These are phyloP conservation scores for Madurella fahalii DNA, from an alignment of 2,329 filamentous ascomycete genomes.

Conservation along the genomic window DNA sequence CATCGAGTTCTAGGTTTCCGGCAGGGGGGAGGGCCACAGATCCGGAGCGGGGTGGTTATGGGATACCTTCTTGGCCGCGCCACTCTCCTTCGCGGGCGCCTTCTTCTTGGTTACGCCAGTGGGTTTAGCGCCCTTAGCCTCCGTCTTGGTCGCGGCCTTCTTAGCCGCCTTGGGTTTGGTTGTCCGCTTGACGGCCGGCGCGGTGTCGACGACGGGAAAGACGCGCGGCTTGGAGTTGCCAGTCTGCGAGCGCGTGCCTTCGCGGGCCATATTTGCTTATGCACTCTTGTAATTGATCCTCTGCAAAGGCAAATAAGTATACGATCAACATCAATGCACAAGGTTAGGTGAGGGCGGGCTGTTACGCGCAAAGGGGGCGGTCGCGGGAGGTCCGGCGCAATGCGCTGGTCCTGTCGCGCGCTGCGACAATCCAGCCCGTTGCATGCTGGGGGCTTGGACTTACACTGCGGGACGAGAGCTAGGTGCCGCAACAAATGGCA, in stretches of 20 bases:
- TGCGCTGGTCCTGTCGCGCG: slow-evolving; percentile 1
- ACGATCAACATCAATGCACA: background rate
- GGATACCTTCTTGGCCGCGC: slow-evolving; percentile 31
- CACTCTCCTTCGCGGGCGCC: slow-evolving; percentile 35
- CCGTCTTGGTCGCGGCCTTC: slow-evolving; percentile 25
- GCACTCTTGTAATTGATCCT: background rate
- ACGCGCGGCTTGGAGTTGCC: slow-evolving; percentile 52
- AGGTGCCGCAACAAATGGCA: background rate
- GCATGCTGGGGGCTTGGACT: background rate
- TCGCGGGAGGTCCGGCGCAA: background rate
- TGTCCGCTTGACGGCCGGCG: slow-evolving; percentile 42
- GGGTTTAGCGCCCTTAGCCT: slow-evolving; percentile 30
- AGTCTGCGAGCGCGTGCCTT: slow-evolving; percentile 49
- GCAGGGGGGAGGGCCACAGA: background rate
- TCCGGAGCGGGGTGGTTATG: background rate
- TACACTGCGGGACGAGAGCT: slow-evolving; percentile 6
- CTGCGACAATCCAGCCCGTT: background rate
- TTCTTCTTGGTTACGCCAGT: slow-evolving; percentile 37
- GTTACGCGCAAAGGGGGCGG: slow-evolving; percentile 3
- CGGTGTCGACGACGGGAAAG: slow-evolving; percentile 46
- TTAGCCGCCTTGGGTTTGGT: slow-evolving; percentile 26
- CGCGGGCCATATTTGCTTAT: slow-evolving; percentile 41
- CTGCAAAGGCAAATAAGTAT: slow-evolving; percentile 3
- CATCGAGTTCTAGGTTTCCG: no score
- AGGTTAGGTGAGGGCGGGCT: background rate